These are phyloP conservation scores for Irineochytrium annulatum DNA, from an alignment of 192 early-diverging fungal species.

Conservation along the genomic window DNA sequence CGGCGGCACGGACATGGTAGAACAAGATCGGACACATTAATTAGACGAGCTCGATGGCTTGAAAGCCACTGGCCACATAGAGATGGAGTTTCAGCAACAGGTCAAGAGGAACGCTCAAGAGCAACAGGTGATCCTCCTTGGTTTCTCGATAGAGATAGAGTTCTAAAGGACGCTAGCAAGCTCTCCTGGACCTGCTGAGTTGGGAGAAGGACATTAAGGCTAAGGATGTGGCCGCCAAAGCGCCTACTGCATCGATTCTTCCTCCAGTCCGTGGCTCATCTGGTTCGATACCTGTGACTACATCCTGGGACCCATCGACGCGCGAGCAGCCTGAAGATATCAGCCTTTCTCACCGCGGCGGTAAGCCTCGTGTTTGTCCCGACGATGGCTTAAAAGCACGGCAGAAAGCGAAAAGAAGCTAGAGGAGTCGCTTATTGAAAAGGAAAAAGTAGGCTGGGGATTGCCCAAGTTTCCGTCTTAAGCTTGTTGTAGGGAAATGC, in stretches of 20 bases:
- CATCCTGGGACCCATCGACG: too few species aligned
- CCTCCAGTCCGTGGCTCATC: too few species aligned
- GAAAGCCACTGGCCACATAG: too few species aligned
- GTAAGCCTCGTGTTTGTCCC: not conserved
- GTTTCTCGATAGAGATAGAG: too few species aligned
- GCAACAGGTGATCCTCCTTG: too few species aligned
- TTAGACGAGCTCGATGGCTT: too few species aligned
- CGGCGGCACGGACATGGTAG: too few species aligned
- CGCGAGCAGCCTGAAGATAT: not conserved
- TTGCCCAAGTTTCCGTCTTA: not conserved
- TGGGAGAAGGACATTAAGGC: conserved; percentile 49
- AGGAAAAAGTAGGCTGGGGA: conserved; percentile 39
- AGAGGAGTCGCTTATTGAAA: conserved; percentile 42
- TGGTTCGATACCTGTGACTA: too few species aligned
- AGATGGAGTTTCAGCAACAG: too few species aligned
- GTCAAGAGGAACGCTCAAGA: too few species aligned
- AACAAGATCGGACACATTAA: too few species aligned
- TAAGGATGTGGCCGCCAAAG: conserved; percentile 13
- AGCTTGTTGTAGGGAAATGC: conserved; percentile 39
- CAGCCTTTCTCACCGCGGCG: not conserved
- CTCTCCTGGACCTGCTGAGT: conserved; percentile 32
- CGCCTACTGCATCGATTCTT: conserved; percentile 1
- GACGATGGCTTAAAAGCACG: not conserved
- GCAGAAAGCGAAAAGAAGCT: not conserved
- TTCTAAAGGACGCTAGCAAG: too few species aligned